phyloP scores from a whole-genome alignment of 768 basidiomycete species.

The Naganishia randhawae region DNA sequence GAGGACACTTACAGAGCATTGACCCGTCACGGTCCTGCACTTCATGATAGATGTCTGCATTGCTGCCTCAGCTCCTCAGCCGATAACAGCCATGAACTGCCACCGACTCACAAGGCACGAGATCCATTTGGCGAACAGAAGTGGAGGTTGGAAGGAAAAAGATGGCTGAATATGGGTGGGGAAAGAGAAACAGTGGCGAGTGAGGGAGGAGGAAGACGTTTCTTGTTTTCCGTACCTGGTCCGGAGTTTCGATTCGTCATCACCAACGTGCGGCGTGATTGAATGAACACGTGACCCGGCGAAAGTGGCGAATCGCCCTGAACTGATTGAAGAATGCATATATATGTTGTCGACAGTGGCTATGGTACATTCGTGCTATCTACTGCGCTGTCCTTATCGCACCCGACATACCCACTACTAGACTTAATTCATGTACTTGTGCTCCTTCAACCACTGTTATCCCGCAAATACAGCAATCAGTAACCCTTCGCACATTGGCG shows the following conservation, averaged over 20 bases:
- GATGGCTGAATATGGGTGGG: neutral
- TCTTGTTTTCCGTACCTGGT: neutral
- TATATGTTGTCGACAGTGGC: neutral
- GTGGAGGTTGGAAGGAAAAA: neutral
- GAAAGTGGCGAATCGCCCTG: neutral
- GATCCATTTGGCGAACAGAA: conserved; percentile 24
- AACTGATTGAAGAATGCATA: neutral
- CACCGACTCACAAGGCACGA: conserved; percentile 24
- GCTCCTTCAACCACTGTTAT: conserved; percentile 48
- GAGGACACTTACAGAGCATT: conserved; percentile 26
- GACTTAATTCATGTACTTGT: conserved; percentile 39
- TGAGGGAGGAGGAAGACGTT: neutral
- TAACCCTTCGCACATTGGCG: neutral
- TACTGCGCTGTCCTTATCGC: neutral
- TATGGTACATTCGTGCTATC: conserved; percentile 1
- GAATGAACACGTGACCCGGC: too few species aligned
- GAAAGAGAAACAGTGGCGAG: neutral
- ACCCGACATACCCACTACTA: neutral
- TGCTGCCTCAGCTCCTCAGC: neutral
- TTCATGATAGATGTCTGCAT: conserved; percentile 31
- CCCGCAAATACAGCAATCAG: neutral
- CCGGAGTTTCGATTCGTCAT: conserved; percentile 3
- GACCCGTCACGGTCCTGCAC: conserved; percentile 28
- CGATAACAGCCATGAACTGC: neutral
- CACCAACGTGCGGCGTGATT: conserved; percentile 2